phyloP scores from a whole-genome alignment of 768 basidiomycete species.

The Kwoniella newhampshirensis region DNA sequence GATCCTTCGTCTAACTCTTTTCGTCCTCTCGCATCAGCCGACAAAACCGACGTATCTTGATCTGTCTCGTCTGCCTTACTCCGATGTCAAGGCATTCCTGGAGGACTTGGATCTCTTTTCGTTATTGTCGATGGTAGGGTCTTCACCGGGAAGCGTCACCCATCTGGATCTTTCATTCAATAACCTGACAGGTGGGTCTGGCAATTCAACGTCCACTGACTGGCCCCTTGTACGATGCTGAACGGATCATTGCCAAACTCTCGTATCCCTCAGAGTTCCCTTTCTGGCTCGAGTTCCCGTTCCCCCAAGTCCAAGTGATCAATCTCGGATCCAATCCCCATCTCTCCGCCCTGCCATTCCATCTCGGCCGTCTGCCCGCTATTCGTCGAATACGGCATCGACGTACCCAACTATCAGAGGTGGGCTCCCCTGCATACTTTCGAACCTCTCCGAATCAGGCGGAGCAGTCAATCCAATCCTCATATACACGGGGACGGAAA shows the following conservation, averaged over 20 bases:
- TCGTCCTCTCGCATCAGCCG: neutral
- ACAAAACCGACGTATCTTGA: conserved; percentile 7
- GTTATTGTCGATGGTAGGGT: conserved; percentile 4
- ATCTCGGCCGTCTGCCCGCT: conserved; percentile 1
- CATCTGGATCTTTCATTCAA: conserved; percentile 18
- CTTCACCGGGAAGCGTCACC: neutral
- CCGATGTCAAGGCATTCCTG: neutral
- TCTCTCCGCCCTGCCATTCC: conserved; percentile 9
- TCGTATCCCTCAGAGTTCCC: neutral
- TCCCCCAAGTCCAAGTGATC: conserved; percentile 13
- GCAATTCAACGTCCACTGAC: neutral
- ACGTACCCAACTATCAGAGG: neutral
- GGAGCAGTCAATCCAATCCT: too few species aligned
- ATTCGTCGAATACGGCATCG: conserved; percentile 3
- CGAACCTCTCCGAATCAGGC: too few species aligned
- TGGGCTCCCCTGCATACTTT: too few species aligned
- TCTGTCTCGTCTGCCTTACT: conserved; percentile 5
- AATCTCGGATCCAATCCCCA: conserved; percentile 7
- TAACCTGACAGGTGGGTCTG: conserved; percentile 2
- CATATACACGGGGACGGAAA: neutral
- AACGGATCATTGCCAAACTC: neutral
- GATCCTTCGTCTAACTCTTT: conserved; percentile 7
- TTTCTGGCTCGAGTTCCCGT: conserved; percentile 3
- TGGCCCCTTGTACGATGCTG: neutral
- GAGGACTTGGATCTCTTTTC: conserved; percentile 2